phyloP scores from a whole-genome alignment of 768 basidiomycete genomes.

The Pleurotus sapidus region DNA sequence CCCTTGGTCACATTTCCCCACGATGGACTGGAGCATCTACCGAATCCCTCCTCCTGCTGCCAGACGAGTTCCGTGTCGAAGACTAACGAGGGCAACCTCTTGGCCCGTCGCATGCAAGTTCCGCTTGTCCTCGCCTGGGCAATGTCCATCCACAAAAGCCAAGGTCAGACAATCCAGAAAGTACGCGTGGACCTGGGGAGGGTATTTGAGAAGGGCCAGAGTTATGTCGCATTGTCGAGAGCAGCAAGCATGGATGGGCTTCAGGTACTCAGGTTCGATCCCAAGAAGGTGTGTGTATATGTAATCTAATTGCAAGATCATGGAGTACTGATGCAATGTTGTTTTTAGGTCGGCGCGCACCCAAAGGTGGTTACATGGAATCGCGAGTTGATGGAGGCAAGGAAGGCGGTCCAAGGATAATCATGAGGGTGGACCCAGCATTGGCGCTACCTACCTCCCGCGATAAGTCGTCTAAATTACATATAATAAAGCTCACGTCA shows the following conservation, averaged over 20 bases:
- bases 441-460: too few species aligned
- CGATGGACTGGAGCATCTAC: slow-evolving; percentile 20
- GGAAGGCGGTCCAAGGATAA: neutral
- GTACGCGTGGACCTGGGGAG: slow-evolving; percentile 77
- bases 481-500: too few species aligned
- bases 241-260: slow-evolving; percentile 61
- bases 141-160: slow-evolving; percentile 82
- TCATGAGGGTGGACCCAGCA: too few species aligned
- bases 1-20: slow-evolving; percentile 48
- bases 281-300: slow-evolving; percentile 41
- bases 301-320: neutral
- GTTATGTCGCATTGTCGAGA: slow-evolving; percentile 64
- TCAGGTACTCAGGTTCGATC: slow-evolving; percentile 59
- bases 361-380: slow-evolving; percentile 59
- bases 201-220: slow-evolving; percentile 75
- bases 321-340: neutral
- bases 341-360: slow-evolving; percentile 44
- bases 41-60: slow-evolving; percentile 45
- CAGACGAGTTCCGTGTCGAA: slow-evolving; percentile 52
- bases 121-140: slow-evolving; percentile 78
- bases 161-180: slow-evolving; percentile 77
- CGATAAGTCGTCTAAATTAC: too few species aligned
- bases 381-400: slow-evolving; percentile 9
- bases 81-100: slow-evolving; percentile 46
- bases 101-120: slow-evolving; percentile 41